Base-by-base conservation (phyloP, 169 alveolate genomes). In the Eimeria acervulina region DNA sequence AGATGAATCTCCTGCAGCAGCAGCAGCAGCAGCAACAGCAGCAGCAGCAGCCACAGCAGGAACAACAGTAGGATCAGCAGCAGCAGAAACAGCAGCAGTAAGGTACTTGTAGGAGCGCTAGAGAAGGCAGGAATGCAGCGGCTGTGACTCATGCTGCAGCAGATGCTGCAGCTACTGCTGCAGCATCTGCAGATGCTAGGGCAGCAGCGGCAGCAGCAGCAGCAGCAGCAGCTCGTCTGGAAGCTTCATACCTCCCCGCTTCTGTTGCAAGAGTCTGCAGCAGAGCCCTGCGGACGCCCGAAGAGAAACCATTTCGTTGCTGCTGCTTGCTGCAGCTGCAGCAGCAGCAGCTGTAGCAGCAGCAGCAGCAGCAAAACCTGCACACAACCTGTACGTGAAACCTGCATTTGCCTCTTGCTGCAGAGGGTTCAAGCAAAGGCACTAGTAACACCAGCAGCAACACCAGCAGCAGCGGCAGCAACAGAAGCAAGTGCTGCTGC, bases 11-110 rank as follows among this genome's bases (percentile, higher is more conserved):
- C 59, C 21, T 51, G 59, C 59, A 12, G 59, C 59, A 51, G 59
- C 59, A 51, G 59, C 59, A 51, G 15, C 59, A 66, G 78, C 78
- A 66, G 78, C 78, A 66, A 2, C 84, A 72, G 4, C 40, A 31
- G 84, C 84, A 21, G 52, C 84, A 31, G 84, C 47, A 31, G 74
- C 40, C 40, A 1, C 84, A 72, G 83, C 83, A 15, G 83, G 44
- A n/a, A 2, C 83, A n/a, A 5, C 84, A 72, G 83, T 42, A 15
- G 83, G 44, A n/a, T 7, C 83, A n/a, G n/a, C 83, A n/a, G 52
- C 83, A n/a, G 23, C 83, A n/a, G 83, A 42, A n/a, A 42, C 83
- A 13, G 47, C 47, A 26, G 84, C 84, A n/a, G 84, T 44, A 31
- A 38, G 59, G 59, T 17, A 51, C 7, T 51, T n/a, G n/a, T 12